Conservation (phyloP, 2,329 filamentous ascomycete species). For the Aspergillus udagawae region DNA sequence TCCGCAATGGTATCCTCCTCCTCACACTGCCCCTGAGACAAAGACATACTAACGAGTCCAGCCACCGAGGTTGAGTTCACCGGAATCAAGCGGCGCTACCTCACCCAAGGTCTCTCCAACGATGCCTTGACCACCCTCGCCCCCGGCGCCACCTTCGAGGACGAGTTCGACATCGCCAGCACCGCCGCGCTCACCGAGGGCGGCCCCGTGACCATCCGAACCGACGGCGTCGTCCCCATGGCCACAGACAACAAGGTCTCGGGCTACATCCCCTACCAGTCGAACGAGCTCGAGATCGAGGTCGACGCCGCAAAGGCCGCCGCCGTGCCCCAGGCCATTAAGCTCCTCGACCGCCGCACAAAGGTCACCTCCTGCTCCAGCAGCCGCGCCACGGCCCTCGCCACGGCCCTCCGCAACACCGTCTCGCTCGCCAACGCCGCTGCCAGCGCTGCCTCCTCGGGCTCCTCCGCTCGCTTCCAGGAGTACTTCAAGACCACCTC, state of each 20-base stretch:
- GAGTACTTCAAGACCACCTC: slow-evolving; percentile 62
- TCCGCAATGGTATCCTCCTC: slow-evolving; percentile 24
- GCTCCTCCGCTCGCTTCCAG: slow-evolving; percentile 30
- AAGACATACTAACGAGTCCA: slow-evolving; percentile 11
- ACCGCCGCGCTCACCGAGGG: slow-evolving; percentile 41
- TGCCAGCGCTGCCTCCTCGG: slow-evolving; percentile 47
- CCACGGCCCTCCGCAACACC: slow-evolving; percentile 53
- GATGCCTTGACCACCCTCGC: slow-evolving; percentile 28
- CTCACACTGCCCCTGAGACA: too few relatives aligned
- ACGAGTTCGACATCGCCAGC: slow-evolving; percentile 34
- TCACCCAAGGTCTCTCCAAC: slow-evolving; percentile 22
- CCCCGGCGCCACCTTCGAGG: slow-evolving; percentile 25
- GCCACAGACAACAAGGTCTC: slow-evolving; percentile 51
- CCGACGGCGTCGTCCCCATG: slow-evolving; percentile 55
- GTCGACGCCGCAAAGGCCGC: slow-evolving; percentile 56
- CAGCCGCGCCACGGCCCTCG: slow-evolving; percentile 42
- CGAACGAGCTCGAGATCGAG: slow-evolving; percentile 55
- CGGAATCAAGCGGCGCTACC: slow-evolving; percentile 28
- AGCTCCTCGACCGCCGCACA: slow-evolving; percentile 41
- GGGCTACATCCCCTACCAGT: slow-evolving; percentile 54
- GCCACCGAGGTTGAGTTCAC: slow-evolving; percentile 28
- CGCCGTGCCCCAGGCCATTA: slow-evolving; percentile 46
- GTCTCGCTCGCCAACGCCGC: slow-evolving; percentile 45
- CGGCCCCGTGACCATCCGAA: slow-evolving; percentile 55
- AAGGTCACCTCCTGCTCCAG: slow-evolving; percentile 55